Percentiles rank a stretch among this genome's conserved stretches.
Conservation (phyloP, 2,329 filamentous ascomycete species). For the Cephalotrichum gorgonifer region DNA sequence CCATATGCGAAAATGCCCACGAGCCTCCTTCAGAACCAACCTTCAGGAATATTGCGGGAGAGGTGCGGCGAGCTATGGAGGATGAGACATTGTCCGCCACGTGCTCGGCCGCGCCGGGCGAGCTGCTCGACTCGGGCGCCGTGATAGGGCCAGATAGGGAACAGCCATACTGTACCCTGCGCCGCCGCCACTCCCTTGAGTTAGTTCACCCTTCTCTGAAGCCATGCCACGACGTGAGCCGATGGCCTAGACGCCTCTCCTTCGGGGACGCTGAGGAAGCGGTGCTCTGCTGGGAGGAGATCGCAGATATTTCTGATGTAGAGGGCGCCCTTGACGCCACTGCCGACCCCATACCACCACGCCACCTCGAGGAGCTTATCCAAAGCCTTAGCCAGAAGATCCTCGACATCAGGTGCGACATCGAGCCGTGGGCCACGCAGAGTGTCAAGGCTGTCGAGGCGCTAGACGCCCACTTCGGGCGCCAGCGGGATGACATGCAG, state of each 20-base stretch:
- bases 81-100: constrained; percentile 43
- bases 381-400: constrained; percentile 44
- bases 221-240: constrained; percentile 39
- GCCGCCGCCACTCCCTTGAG: constrained; percentile 51
- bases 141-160: constrained; percentile 35
- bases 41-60: constrained; percentile 22
- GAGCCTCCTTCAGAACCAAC: not conserved
- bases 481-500: constrained; percentile 56
- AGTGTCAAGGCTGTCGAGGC: constrained; percentile 45
- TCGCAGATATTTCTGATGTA: constrained; percentile 29
- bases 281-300: constrained; percentile 55
- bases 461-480: constrained; percentile 52
- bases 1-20: not conserved
- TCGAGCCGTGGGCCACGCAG: constrained; percentile 51
- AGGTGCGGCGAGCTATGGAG: constrained; percentile 32
- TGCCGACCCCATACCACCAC: not conserved
- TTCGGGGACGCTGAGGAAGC: constrained; percentile 68
- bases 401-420: constrained; percentile 34
- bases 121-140: constrained; percentile 43
- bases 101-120: constrained; percentile 48
- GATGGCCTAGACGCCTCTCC: constrained; percentile 63
- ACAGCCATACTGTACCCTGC: constrained; percentile 37
- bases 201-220: constrained; percentile 18
- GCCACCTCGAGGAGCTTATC: constrained; percentile 30
- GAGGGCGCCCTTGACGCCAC: not conserved